Percentiles rank a stretch among this genome's conserved stretches.
Conservation (phyloP, 169 alveolate genomes). For the Plasmodium sp. region DNA sequence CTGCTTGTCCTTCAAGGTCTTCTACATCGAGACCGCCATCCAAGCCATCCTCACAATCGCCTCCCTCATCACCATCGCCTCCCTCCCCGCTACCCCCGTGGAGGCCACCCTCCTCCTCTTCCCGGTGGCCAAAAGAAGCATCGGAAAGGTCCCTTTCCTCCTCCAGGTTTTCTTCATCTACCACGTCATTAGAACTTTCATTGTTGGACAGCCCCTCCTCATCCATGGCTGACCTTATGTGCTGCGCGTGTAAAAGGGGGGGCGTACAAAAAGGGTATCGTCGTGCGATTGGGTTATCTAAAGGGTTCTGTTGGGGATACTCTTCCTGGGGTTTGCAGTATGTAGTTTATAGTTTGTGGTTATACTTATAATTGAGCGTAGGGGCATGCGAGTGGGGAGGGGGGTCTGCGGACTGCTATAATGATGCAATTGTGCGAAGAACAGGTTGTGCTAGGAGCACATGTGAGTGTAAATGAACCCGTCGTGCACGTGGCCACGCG, state of each 20-base stretch:
- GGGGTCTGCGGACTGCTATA: not conserved
- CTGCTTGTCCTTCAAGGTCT: not conserved
- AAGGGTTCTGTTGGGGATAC: not conserved
- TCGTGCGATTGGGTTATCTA: not conserved
- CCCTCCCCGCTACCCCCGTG: not conserved
- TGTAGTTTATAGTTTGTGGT: too few relatives aligned
- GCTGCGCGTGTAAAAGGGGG: not conserved
- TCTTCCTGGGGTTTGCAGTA: not conserved
- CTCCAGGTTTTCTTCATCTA: conserved; percentile 35
- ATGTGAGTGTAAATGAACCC: not conserved
- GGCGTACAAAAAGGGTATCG: not conserved
- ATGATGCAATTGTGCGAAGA: not conserved
- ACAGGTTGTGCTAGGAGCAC: not conserved
- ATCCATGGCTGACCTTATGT: not conserved
- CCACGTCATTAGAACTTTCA: conserved; percentile 10
- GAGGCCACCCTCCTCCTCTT: not conserved
- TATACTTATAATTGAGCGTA: not conserved
- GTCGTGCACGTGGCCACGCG: not conserved
- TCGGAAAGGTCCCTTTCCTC: conserved; percentile 13
- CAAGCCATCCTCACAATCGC: not conserved
- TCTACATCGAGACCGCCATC: not conserved
- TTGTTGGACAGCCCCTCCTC: conserved; percentile 35
- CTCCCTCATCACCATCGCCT: too few relatives aligned
- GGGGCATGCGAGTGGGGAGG: not conserved
- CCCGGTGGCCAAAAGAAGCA: not conserved